Conservation (phyloP, 1,284 basidiomycete species). For the Cutaneotrichosporon mucoides region DNA sequence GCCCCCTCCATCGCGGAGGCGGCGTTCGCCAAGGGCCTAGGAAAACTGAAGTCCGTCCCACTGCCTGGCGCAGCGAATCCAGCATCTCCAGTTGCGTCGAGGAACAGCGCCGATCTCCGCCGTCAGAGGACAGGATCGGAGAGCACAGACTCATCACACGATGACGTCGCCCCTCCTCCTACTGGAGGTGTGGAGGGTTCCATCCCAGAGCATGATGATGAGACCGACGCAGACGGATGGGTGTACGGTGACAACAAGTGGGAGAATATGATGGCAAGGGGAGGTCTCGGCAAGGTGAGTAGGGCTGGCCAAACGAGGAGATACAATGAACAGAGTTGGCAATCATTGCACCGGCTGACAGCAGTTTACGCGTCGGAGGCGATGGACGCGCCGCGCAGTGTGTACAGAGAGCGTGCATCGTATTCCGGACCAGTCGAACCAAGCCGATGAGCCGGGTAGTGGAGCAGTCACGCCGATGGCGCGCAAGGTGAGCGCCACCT, state of each 20-base stretch:
- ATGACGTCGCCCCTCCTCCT: neutral
- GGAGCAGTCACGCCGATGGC: constrained; percentile 6
- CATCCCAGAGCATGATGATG: constrained; percentile 33
- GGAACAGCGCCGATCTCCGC: constrained; percentile 2
- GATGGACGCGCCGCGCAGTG: constrained; percentile 78
- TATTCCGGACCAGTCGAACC: constrained; percentile 23
- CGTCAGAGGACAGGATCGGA: constrained; percentile 14
- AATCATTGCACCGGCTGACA: neutral
- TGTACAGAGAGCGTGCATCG: constrained; percentile 66
- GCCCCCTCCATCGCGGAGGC: constrained; percentile 47
- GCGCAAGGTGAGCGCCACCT: neutral
- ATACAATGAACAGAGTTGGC: neutral
- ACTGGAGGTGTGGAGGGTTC: neutral
- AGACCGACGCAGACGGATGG: constrained; percentile 86
- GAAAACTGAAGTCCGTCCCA: constrained; percentile 36
- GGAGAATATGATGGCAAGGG: constrained; percentile 71
- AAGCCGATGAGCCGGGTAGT: constrained; percentile 21
- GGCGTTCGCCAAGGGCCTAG: constrained; percentile 50
- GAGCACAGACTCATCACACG: constrained; percentile 18
- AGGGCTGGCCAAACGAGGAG: no score
- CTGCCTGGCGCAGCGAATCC: constrained; percentile 20
- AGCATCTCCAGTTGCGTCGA: neutral
- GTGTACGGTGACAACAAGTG: constrained; percentile 94
- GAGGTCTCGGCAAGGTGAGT: constrained; percentile 74
- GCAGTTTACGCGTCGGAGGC: constrained; percentile 73